These are phyloP conservation scores for Penicillium fuscoglaucum DNA, from an alignment of 2,329 filamentous ascomycete species.

Conservation along the genomic window DNA sequence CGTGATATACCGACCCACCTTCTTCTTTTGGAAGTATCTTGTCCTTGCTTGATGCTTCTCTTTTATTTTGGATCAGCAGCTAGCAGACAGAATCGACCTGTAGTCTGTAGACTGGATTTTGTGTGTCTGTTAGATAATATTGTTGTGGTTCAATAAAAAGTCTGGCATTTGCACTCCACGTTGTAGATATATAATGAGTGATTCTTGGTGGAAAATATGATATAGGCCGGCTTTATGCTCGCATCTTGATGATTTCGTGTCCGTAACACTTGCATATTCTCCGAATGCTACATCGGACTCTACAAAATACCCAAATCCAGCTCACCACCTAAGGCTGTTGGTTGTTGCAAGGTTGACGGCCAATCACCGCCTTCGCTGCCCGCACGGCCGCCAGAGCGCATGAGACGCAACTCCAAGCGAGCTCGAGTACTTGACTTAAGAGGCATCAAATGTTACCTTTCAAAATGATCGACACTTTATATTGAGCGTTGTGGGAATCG, in stretches of 20 bases:
- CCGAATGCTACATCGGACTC: neutral
- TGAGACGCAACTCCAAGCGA: neutral
- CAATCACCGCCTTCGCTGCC: neutral
- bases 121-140: no score
- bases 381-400: neutral
- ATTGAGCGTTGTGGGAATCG: neutral
- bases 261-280: neutral
- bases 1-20: neutral
- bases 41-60: neutral
- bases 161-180: neutral
- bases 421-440: neutral
- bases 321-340: neutral
- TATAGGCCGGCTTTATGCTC: neutral
- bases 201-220: no score
- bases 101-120: neutral
- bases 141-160: neutral
- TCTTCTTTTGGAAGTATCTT: neutral
- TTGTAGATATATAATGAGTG: neutral
- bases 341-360: neutral
- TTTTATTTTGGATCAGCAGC: neutral
- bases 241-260: neutral
- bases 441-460: neutral
- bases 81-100: no score
- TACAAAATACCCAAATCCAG: neutral
- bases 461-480: neutral